Evolutionary conservation across 805 yeast species (phyloP), one percentile per base, ranked within the genome.

Genomic region (Suhomyces emberorum): DNA sequence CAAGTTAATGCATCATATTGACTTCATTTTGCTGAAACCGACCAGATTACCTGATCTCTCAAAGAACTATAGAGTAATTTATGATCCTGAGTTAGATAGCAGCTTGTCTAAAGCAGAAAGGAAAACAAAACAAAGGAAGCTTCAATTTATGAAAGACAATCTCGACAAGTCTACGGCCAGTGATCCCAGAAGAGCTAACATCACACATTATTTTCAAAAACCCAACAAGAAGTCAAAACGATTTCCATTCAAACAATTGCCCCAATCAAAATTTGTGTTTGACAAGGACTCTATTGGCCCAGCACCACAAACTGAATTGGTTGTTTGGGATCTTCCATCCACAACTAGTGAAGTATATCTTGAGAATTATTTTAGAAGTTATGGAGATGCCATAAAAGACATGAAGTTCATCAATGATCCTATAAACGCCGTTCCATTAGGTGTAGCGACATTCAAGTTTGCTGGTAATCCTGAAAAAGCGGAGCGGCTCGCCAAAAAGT

Each of bases 211-310:
- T 37, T 55, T 65, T 24, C 54, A 51, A 17, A 68, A 66, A 41
- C 67, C 65, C 7, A 57, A 54, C 48, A 69, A 68, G 44, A 52
- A 49, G 34, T 59, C 67, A 10, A 71, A 63, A 41, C 66, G 64
- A 29, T 53, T 64, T 30, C 72, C 72, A 0, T 69, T 57, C 49
- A 70, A 65, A 42, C 65, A 66, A 14, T 57, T 72, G 11, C 69
- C 72, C 0, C 57, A 57, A 20, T 61, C 75, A 2, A 65, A 63
- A 39, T 72, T 69, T 45, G 47, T 55, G 4, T 85, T 72, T 54
- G 95, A 88, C 55, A 72, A 79, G 39, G 69, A 81, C 49, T 85
- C 95, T 0, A 53, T 86, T 9, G 95, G 93, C 0, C 80, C 83
- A 0, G 76, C 80, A 12, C 96, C 95, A 0, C 70, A 79, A 3